These are phyloP conservation scores for Boletus pseudopeckii DNA, from an alignment of 768 basidiomycete genomes.

Conservation along the genomic window DNA sequence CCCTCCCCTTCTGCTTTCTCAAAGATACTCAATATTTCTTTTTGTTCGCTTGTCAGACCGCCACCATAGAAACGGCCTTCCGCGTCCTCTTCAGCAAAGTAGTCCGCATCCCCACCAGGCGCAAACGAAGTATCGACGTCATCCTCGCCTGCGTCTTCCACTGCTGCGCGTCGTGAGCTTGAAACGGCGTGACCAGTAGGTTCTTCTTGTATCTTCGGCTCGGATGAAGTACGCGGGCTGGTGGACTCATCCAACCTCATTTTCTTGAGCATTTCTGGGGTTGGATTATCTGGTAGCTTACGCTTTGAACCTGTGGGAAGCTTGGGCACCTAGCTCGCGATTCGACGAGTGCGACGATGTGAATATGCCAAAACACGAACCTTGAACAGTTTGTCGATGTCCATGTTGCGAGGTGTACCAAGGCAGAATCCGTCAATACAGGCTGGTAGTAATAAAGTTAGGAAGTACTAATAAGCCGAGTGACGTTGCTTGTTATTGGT, in stretches of 20 bases:
- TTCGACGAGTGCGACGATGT: background rate
- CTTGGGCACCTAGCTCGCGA: conserved; percentile 54
- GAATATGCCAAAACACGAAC: conserved; percentile 19
- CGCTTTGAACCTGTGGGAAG: conserved; percentile 65
- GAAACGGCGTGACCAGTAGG: conserved; percentile 7
- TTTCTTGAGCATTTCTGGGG: conserved; percentile 80
- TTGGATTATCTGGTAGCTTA: conserved; percentile 72
- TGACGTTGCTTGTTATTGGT: background rate
- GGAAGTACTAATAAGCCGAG: background rate
- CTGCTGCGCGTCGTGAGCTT: conserved; percentile 43
- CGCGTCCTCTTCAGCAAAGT: conserved; percentile 87
- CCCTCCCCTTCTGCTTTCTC: conserved; percentile 68
- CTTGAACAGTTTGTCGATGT: conserved; percentile 52
- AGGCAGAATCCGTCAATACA: background rate
- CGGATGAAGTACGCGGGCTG: conserved; percentile 2
- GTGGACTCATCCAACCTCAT: conserved; percentile 53
- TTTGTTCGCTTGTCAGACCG: conserved; percentile 88
- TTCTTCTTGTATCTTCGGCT: conserved; percentile 8
- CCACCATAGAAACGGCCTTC: conserved; percentile 94
- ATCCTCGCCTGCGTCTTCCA: conserved; percentile 52
- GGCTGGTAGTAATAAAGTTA: background rate
- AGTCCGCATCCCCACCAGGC: conserved; percentile 86
- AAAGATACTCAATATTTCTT: conserved; percentile 93
- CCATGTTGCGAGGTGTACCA: conserved; percentile 30
- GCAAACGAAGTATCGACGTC: conserved; percentile 52